Evolutionary conservation across 2,329 filamentous ascomycete species (phyloP), one percentile per base, ranked within the genome.

Genomic region (Teratosphaeria epicoccoides): DNA sequence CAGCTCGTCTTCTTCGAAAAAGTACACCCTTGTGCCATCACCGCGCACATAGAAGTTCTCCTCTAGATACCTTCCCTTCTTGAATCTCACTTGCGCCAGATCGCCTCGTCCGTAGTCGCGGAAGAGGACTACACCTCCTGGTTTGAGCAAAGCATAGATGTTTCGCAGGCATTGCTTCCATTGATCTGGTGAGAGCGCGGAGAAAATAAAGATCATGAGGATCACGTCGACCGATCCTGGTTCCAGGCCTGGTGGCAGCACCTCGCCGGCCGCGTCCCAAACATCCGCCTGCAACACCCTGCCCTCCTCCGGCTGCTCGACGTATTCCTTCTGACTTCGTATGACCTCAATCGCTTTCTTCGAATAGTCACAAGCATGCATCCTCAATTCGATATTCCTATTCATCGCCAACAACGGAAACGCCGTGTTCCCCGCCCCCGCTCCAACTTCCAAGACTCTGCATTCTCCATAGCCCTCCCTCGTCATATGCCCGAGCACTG

Each of bases 11-110:
- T 83, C 78, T 52, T 96, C 91, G 64, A 98, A 98, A 70, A 98
- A 98, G 70, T 97, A 98, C 0, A 98, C 93, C 6, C 93, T 80
- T 3, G 93, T 98, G 1, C 93, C 93, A 68, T 98, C 93, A 1
- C 93, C 93, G 28, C 93, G 78, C 44, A 96, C 87, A 68, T 98
- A 98, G 63, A 98, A 98, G 66, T 97, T 98, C 70, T 97, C 93
- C 51, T 89, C 87, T 65, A 98, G 78, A 64, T 91, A 97, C 40
- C 93, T 79, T 11, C 88, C 88, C 72, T 95, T 96, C 73, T 93
- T 95, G 74, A 98, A 97, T 53, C 93, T 81, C 55, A 98, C 93
- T 74, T 98, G 93, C 17, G 93, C 91, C 55, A 98, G 76, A 70
- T 98, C 93, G 28, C 93, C 93, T 66, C 90, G 81, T 52, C 93